Evolutionary conservation across 108 stramenopile species (phyloP).

Genomic region (Nitzschia sp.): DNA sequence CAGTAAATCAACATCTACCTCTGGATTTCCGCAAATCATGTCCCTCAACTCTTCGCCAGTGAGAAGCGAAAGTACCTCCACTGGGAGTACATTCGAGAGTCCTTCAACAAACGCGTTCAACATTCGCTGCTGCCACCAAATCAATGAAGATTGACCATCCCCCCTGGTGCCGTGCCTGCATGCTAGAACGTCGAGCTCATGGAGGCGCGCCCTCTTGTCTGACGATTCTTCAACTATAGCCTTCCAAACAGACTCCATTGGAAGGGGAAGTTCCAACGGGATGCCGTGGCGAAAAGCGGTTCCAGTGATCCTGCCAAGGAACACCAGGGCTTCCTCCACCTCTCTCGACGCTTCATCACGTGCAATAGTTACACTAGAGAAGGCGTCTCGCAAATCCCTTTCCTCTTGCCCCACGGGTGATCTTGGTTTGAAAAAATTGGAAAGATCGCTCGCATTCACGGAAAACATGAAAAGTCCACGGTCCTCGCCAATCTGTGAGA

Average conservation of each 20-base stretch:
- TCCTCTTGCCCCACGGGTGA: slow-evolving; percentile 44
- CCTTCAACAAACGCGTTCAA: slow-evolving; percentile 90
- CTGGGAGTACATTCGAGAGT: slow-evolving; percentile 87
- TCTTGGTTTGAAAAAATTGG: neutral
- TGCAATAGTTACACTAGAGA: slow-evolving; percentile 51
- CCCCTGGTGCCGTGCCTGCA: slow-evolving; percentile 16
- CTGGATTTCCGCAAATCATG: slow-evolving; percentile 87
- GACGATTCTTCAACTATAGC: slow-evolving; percentile 59
- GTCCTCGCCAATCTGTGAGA: slow-evolving; percentile 67
- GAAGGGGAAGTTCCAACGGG: slow-evolving; percentile 80
- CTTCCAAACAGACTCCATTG: slow-evolving; percentile 76
- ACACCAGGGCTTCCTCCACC: slow-evolving; percentile 76
- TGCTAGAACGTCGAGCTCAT: slow-evolving; percentile 75
- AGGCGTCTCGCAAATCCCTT: slow-evolving; percentile 50
- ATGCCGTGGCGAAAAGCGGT: slow-evolving; percentile 91
- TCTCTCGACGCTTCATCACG: slow-evolving; percentile 58
- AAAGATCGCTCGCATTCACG: slow-evolving; percentile 25
- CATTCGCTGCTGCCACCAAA: slow-evolving; percentile 67
- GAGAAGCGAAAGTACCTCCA: slow-evolving; percentile 88
- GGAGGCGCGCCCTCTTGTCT: slow-evolving; percentile 25
- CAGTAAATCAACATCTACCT: slow-evolving; percentile 95
- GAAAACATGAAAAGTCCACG: slow-evolving; percentile 80
- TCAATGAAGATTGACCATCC: slow-evolving; percentile 9
- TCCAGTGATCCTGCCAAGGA: slow-evolving; percentile 92
- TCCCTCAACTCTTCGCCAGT: slow-evolving; percentile 86